Evolutionary conservation across 768 basidiomycete species (phyloP), one percentile per base, ranked within the genome.

Genomic region (Tubosaeta sp.): DNA sequence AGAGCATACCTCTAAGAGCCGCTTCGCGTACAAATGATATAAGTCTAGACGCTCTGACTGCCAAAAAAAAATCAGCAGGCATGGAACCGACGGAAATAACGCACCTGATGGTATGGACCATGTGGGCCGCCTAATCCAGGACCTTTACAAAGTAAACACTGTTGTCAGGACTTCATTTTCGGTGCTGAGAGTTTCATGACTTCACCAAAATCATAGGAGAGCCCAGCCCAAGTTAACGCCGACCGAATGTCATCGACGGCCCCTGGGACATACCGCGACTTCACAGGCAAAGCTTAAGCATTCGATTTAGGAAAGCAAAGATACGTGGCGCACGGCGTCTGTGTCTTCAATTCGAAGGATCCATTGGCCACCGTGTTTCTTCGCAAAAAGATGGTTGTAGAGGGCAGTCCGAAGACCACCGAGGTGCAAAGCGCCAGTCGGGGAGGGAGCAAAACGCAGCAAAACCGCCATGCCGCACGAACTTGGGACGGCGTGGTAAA

Each of bases 301-400:
- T 46, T 6, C 19, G 21, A 22, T 39, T 27, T 13, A 14, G 21
- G 14, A 13, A 22, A 6, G 41, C 21, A 16, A 8, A 32, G 27
- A 48, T 47, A 43, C n/a, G 13, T 13, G n/a, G 64, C 84, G 58
- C 57, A 94, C 95, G 56, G 84, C 73, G 66, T 99, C 96, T 0
- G 96, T 99, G 67, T 98, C 96, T 69, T 98, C 95, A 35, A 98
- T 84, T 45, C 96, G 76, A 59, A 98, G 71, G 32, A 97, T 80
- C 91, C 92, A 96, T 61, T 86, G 86, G 2, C 95, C 96, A 3
- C 81, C 83, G 13, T 81, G 73, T 66, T 90, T 91, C 59, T 78
- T 79, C 9, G 95, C 90, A 49, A 86, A 84, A 0, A 97, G 69
- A 62, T 96, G 81, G 62, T 98, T 98, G 70, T 93, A 95, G 2